These are phyloP conservation scores for Pascua sp. DNA, from an alignment of 1,284 basidiomycete species.

Conservation along the genomic window DNA sequence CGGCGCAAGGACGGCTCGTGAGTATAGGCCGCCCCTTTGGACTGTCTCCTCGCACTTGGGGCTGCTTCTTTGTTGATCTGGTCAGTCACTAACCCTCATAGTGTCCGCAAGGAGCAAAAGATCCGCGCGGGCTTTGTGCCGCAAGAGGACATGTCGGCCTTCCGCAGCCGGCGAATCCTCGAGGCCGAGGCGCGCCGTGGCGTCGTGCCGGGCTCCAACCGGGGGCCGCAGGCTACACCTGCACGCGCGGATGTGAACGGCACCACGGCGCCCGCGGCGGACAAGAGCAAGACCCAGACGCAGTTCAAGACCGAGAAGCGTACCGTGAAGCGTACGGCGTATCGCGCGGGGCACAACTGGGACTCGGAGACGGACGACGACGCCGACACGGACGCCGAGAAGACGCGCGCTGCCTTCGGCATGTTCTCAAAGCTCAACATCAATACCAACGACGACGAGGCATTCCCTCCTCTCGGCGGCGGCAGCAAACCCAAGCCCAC, in stretches of 20 bases:
- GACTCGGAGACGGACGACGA: conserved; percentile 33
- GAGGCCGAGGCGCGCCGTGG: conserved; percentile 58
- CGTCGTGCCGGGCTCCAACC: conserved; percentile 33
- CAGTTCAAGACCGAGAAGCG: conserved; percentile 71
- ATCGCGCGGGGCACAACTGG: conserved; percentile 15
- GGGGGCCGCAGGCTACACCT: too few species aligned
- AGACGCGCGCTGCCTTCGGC: conserved; percentile 26
- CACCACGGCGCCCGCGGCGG: background rate
- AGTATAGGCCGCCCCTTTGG: conserved; percentile 47
- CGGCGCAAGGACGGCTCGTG: conserved; percentile 82
- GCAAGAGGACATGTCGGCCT: conserved; percentile 83
- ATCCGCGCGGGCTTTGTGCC: conserved; percentile 91
- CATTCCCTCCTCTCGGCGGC: conserved; percentile 22
- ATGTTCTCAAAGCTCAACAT: conserved; percentile 2
- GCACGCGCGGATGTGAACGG: too few species aligned
- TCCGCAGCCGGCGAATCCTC: conserved; percentile 69
- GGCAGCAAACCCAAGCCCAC: background rate
- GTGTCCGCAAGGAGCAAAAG: conserved; percentile 82
- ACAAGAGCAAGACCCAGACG: conserved; percentile 50
- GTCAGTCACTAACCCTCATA: conserved; percentile 38
- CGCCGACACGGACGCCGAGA: conserved; percentile 22
- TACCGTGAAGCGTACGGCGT: conserved; percentile 23
- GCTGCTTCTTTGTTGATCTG: too few species aligned
- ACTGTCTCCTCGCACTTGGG: background rate
- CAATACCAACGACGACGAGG: conserved; percentile 7